phyloP scores from a whole-genome alignment of 768 basidiomycete genomes.

The Pleurotus pulmonarius region DNA sequence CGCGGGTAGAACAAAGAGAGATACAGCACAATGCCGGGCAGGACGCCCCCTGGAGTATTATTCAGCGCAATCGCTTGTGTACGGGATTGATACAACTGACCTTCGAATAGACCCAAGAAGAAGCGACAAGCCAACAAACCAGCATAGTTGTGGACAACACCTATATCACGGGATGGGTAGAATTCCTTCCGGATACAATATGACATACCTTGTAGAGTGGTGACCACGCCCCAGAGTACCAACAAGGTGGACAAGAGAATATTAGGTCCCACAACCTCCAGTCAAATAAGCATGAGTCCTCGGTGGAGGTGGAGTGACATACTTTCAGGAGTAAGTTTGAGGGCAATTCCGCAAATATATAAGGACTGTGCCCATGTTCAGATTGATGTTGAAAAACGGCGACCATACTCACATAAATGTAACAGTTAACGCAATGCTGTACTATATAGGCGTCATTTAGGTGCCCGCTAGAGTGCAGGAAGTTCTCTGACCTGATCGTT shows the following conservation, averaged over 20 bases:
- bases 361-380: slow-evolving; percentile 14
- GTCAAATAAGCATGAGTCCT: no score
- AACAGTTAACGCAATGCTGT: slow-evolving; percentile 27
- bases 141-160: slow-evolving; percentile 31
- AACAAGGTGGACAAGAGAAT: slow-evolving; percentile 38
- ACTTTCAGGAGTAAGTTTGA: slow-evolving; percentile 34
- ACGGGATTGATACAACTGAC: slow-evolving; percentile 17
- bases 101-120: slow-evolving; percentile 45
- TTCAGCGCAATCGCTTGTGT: slow-evolving; percentile 6
- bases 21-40: slow-evolving; percentile 24
- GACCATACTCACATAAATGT: slow-evolving; percentile 16
- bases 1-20: slow-evolving; percentile 35
- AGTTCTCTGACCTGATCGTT: neutral
- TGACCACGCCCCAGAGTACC: slow-evolving; percentile 38
- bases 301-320: slow-evolving; percentile 4
- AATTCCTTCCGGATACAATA: neutral
- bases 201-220: slow-evolving; percentile 35
- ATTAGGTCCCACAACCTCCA: slow-evolving; percentile 36
- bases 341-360: slow-evolving; percentile 33
- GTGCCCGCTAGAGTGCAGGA: no score
- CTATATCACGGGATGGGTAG: slow-evolving; percentile 14
- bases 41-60: slow-evolving; percentile 24
- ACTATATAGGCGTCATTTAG: slow-evolving; percentile 24
- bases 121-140: slow-evolving; percentile 46
- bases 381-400: neutral